Conservation (phyloP, 768 basidiomycete species). For the Pleurotus ostreatus region DNA sequence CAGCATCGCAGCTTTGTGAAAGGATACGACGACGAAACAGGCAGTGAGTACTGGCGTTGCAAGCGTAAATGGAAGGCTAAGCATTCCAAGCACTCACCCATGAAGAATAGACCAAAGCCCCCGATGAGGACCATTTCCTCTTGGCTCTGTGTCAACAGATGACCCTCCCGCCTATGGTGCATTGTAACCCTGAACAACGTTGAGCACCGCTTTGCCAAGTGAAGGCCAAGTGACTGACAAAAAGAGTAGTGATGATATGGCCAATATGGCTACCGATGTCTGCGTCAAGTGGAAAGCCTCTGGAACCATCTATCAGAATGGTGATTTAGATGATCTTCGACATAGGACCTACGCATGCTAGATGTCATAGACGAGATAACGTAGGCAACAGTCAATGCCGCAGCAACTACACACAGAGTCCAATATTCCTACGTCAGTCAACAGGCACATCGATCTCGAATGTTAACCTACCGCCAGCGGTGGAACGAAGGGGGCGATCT, state of each 20-base stretch:
- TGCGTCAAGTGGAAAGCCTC: constrained; percentile 68
- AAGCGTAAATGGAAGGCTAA: background rate
- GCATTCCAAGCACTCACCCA: constrained; percentile 48
- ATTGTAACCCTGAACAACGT: constrained; percentile 48
- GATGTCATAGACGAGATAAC: constrained; percentile 46
- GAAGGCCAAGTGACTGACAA: constrained; percentile 42
- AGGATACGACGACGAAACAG: background rate
- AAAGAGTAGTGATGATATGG: constrained; percentile 59
- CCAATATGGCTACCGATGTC: constrained; percentile 67
- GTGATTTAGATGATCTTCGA: background rate
- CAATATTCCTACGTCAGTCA: background rate
- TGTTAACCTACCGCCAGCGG: constrained; percentile 29
- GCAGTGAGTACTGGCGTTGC: constrained; percentile 4
- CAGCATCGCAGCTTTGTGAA: constrained; percentile 30
- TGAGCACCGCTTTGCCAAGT: constrained; percentile 5
- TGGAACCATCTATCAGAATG: constrained; percentile 18
- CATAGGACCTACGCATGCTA: constrained; percentile 34
- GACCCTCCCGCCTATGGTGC: constrained; percentile 61
- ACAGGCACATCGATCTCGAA: too few relatives aligned
- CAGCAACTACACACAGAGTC: constrained; percentile 32
- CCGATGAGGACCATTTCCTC: constrained; percentile 72
- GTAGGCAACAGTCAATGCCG: constrained; percentile 47
- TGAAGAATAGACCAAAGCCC: constrained; percentile 71
- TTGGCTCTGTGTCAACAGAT: constrained; percentile 62
- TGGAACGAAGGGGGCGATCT: constrained; percentile 42